These are phyloP conservation scores for Hygrophila difformis DNA, from an alignment of 257 asterid species.

Conservation along the genomic window DNA sequence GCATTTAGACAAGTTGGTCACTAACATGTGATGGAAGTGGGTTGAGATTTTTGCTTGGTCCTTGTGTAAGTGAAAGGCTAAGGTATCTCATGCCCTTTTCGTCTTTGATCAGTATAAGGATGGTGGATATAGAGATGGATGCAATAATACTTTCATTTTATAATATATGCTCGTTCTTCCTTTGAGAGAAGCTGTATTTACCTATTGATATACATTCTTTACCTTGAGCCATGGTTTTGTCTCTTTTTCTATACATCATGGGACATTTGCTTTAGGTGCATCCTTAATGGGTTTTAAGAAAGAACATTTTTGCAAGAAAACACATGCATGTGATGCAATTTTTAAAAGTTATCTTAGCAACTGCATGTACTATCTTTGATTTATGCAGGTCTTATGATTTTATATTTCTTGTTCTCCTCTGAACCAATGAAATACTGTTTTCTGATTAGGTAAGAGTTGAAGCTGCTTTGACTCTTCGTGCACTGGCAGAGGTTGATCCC, in stretches of 20 bases:
- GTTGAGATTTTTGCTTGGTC: too few species aligned
- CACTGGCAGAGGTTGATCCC: slow-evolving; percentile 94
- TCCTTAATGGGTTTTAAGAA: slow-evolving; percentile 7
- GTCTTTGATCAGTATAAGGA: slow-evolving; percentile 5
- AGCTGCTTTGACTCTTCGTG: slow-evolving; percentile 94
- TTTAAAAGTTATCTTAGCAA: slow-evolving; percentile 13
- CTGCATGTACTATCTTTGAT: slow-evolving; percentile 16
- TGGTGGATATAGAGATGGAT: slow-evolving; percentile 11
- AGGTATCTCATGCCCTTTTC: slow-evolving; percentile 1
- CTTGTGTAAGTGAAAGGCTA: not conserved
- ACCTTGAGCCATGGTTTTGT: slow-evolving; percentile 2
- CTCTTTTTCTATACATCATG: slow-evolving; percentile 3
- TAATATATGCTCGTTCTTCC: too few species aligned
- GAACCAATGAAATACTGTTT: slow-evolving; percentile 14
- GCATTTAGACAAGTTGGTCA: too few species aligned
- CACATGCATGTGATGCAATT: slow-evolving; percentile 1
- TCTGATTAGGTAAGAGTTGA: slow-evolving; percentile 82
- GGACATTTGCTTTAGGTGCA: slow-evolving; percentile 10
- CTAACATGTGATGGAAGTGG: too few species aligned
- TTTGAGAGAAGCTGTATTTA: slow-evolving; percentile 7
- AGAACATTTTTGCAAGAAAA: not conserved
- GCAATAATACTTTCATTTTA: slow-evolving; percentile 5
- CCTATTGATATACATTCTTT: slow-evolving; percentile 5
- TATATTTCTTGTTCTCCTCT: slow-evolving; percentile 6
- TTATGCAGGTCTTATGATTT: slow-evolving; percentile 6